Conservation (phyloP, 1,284 basidiomycete species). For the Neotropicomus parvogracilis region DNA sequence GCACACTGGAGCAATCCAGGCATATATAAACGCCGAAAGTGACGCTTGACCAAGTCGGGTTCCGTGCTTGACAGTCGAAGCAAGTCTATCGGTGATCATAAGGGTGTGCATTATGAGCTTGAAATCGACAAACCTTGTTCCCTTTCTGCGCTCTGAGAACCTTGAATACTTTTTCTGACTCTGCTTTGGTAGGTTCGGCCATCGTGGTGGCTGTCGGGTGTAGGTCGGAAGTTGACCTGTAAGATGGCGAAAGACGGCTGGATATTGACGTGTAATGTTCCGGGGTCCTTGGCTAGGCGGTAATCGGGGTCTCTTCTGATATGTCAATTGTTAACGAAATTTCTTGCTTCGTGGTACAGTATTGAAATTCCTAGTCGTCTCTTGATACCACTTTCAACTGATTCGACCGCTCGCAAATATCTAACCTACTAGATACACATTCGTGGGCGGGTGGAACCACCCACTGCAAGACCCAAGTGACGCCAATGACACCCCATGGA, state of each 20-base stretch:
- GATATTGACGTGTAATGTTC: conserved; percentile 18
- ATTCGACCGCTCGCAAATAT: too few species aligned
- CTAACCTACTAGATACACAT: too few species aligned
- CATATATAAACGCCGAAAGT: conserved; percentile 98
- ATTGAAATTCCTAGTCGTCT: too few species aligned
- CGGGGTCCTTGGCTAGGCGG: conserved; percentile 13
- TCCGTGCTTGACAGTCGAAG: conserved; percentile 95
- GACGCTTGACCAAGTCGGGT: conserved; percentile 97
- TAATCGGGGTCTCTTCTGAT: conserved; percentile 13
- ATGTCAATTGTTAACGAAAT: too few species aligned
- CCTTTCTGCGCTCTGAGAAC: conserved; percentile 78
- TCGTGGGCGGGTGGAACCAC: too few species aligned
- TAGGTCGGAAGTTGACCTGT: conserved; percentile 8
- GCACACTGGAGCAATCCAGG: conserved; percentile 92
- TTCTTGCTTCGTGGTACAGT: too few species aligned
- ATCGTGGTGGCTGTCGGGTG: conserved; percentile 34
- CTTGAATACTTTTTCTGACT: conserved; percentile 76
- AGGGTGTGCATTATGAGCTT: neutral
- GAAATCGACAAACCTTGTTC: conserved; percentile 70
- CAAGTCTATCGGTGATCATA: conserved; percentile 62
- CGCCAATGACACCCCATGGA: too few species aligned
- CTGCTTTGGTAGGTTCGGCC: conserved; percentile 71
- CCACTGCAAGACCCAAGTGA: too few species aligned
- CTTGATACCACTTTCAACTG: too few species aligned
- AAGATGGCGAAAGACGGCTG: conserved; percentile 7